Conservation (phyloP, 2,329 filamentous ascomycete species). For the Cladorrhinum sp. region DNA sequence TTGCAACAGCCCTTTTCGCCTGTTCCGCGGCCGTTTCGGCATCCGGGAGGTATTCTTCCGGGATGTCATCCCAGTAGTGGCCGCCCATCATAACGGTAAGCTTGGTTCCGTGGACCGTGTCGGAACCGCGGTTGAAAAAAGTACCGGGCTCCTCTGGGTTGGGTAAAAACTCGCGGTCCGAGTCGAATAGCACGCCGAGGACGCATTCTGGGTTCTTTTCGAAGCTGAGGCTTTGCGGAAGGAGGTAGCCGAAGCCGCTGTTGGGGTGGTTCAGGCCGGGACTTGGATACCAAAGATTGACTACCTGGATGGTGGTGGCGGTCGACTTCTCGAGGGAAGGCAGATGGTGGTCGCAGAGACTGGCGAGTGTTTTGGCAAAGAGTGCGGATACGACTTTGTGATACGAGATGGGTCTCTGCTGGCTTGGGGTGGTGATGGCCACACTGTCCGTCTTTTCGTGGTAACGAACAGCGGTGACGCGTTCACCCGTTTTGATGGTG, state of each 20-base stretch:
- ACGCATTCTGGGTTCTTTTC: slow-evolving; percentile 34
- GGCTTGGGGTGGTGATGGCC: slow-evolving; percentile 23
- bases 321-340: slow-evolving; percentile 52
- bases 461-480: slow-evolving; percentile 47
- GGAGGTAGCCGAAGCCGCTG: slow-evolving; percentile 84
- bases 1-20: slow-evolving; percentile 65
- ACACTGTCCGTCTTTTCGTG: slow-evolving; percentile 37
- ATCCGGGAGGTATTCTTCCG: slow-evolving; percentile 51
- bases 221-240: slow-evolving; percentile 60
- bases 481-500: slow-evolving; percentile 48
- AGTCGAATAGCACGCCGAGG: slow-evolving; percentile 91
- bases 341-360: slow-evolving; percentile 38
- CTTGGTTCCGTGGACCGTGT: slow-evolving; percentile 66
- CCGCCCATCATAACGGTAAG: slow-evolving; percentile 93
- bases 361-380: slow-evolving; percentile 45
- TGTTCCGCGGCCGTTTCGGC: slow-evolving; percentile 64
- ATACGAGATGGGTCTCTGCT: slow-evolving; percentile 34
- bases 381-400: slow-evolving; percentile 66
- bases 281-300: slow-evolving; percentile 80
- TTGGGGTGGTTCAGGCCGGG: slow-evolving; percentile 58
- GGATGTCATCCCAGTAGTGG: slow-evolving; percentile 73
- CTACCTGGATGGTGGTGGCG: slow-evolving; percentile 81
- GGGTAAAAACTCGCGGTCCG: slow-evolving; percentile 48
- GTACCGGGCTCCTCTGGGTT: slow-evolving; percentile 21
- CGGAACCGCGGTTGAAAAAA: slow-evolving; percentile 40